Conservation (phyloP, 441 rosid genomes). For the Viola pubescens region DNA sequence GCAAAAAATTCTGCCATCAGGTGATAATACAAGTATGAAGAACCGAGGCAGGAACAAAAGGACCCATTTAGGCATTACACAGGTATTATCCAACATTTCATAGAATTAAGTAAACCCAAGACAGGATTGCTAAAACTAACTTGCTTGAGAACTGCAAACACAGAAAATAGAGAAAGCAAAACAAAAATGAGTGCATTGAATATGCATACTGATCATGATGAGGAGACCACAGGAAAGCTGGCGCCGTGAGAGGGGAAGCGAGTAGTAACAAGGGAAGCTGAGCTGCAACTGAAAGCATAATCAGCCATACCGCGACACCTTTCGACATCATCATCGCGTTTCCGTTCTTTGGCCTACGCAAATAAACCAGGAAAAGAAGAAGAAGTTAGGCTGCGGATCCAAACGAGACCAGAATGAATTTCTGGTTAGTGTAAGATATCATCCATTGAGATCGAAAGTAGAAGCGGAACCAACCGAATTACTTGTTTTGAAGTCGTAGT, state of each 20-base stretch:
- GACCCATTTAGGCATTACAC: neutral
- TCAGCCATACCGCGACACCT: slow-evolving; percentile 12
- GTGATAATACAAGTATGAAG: neutral
- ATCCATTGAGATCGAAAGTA: too few relatives aligned
- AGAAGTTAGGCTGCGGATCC: too few relatives aligned
- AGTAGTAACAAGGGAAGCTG: slow-evolving; percentile 30
- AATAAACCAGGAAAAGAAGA: too few relatives aligned
- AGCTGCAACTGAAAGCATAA: slow-evolving; percentile 22
- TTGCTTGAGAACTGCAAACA: neutral
- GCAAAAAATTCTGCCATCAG: slow-evolving; percentile 24
- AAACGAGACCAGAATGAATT: too few relatives aligned
- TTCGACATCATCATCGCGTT: too few relatives aligned
- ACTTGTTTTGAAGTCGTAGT: too few relatives aligned
- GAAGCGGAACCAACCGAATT: too few relatives aligned
- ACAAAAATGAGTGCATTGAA: neutral
- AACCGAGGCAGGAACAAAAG: neutral
- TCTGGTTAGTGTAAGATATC: too few relatives aligned
- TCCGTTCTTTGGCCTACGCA: too few relatives aligned
- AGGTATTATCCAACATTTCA: neutral
- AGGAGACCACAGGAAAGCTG: slow-evolving; percentile 82
- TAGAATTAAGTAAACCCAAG: neutral
- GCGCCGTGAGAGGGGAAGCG: slow-evolving; percentile 41
- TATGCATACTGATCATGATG: slow-evolving; percentile 37
- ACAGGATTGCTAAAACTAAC: neutral
- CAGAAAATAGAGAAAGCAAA: neutral